Base-by-base conservation (phyloP, 2,329 filamentous ascomycete genomes). In the Diaporthe caulivora region DNA sequence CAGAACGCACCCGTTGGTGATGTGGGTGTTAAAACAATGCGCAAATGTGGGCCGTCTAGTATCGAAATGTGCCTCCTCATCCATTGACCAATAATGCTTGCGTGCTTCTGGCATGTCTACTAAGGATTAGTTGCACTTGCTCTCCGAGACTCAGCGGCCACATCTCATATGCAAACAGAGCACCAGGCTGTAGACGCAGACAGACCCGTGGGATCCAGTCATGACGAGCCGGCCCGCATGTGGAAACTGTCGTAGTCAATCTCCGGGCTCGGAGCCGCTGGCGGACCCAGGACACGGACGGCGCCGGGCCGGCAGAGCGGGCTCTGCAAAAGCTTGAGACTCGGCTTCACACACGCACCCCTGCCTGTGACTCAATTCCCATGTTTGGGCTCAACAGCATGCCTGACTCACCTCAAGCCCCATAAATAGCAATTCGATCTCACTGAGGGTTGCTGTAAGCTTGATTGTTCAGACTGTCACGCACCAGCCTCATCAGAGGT, bases 221-320 rank as follows among this genome's bases (percentile, higher is more conserved):
- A n/a, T 15, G 44, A 49, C 44, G 47, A 67, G 55, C 58, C 53
- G 65, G 73, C 21, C 58, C 65, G 53, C 37, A 29, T 47, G 47
- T 70, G 73, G 65, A 64, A 29, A 51, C 55, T 24, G 55, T 62
- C 15, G 40, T 47, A 47, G 57, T 67, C 26, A 40, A 40, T 31
- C 73, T 75, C 73, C 73, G 73, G 71, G 57, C 71, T 75, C 73
- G 73, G 73, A 75, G 60, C 73, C 65, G 73, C 31, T 26, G 34
- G 21, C 42, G 55, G 17, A 40, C 58, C 42, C 44, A 62, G 31
- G 34, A n/a, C 37, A 34, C 70, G 10, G 24, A 17, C 42, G 57
- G 62, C 53, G 42, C 29, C 62, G 62, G 51, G 47, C 67, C 55
- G 58, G 65, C 44, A 31, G 29, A 26, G 44, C 13, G 62, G 42